Conservation (phyloP, 2,329 filamentous ascomycete genomes). For the Arthrinium phaeospermum region DNA sequence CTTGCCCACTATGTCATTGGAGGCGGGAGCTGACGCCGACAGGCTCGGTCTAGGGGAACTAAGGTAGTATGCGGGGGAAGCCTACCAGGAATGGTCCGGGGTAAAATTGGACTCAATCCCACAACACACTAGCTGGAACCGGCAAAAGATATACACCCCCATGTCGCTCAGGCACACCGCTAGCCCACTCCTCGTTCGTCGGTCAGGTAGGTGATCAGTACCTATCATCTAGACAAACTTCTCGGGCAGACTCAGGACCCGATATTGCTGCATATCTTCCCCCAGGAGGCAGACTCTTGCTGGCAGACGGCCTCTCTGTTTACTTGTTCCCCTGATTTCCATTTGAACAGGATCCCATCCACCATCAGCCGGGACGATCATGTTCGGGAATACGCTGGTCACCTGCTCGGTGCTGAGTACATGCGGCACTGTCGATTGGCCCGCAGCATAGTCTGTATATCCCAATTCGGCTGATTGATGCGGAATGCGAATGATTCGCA, state of each 20-base stretch:
- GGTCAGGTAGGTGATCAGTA: neutral
- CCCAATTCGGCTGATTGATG: slow-evolving; percentile 42
- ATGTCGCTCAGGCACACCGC: neutral
- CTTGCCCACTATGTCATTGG: slow-evolving; percentile 9
- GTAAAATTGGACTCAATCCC: slow-evolving; percentile 8
- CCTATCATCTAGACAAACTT: slow-evolving; percentile 22
- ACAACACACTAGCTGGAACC: neutral
- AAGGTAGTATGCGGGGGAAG: slow-evolving; percentile 9
- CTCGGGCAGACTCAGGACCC: slow-evolving; percentile 52
- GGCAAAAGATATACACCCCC: neutral
- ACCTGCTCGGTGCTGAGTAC: slow-evolving; percentile 39
- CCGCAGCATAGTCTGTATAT: slow-evolving; percentile 42
- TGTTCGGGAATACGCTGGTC: slow-evolving; percentile 34
- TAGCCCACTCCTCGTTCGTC: neutral
- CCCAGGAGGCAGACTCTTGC: slow-evolving; percentile 57
- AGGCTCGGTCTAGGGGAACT: slow-evolving; percentile 8
- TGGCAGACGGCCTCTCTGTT: slow-evolving; percentile 52
- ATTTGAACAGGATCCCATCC: slow-evolving; percentile 53
- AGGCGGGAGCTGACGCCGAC: neutral
- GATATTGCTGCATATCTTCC: slow-evolving; percentile 52
- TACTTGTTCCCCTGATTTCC: slow-evolving; percentile 54
- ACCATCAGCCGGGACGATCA: slow-evolving; percentile 34
- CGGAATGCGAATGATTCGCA: slow-evolving; percentile 43
- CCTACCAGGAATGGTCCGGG: neutral
- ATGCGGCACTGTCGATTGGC: slow-evolving; percentile 29